Percentiles rank a stretch among this genome's conserved stretches.
These are phyloP conservation scores for Aaosphaeria pasadenensis DNA, from an alignment of 2,329 filamentous ascomycete species.

Conservation along the genomic window DNA sequence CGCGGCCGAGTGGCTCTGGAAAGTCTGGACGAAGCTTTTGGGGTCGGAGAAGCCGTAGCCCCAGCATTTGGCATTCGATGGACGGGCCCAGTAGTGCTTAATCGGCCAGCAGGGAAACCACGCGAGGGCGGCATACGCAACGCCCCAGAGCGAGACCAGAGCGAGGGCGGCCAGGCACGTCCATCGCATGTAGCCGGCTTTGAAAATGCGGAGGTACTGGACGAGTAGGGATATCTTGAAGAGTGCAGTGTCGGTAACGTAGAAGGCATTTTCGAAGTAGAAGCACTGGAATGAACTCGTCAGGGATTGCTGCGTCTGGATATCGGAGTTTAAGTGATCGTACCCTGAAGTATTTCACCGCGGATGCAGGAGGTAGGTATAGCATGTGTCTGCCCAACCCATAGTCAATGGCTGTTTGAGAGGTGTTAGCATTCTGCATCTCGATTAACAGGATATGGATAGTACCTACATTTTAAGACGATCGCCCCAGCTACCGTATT, in stretches of 20 bases:
- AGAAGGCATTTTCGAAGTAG: constrained; percentile 26
- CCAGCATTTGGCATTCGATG: constrained; percentile 20
- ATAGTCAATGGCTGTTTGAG: constrained; percentile 19
- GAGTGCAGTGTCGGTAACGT: constrained; percentile 26
- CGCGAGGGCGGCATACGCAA: constrained; percentile 22
- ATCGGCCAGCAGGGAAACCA: constrained; percentile 33
- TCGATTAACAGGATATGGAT: not conserved
- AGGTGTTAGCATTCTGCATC: not conserved
- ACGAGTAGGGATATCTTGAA: constrained; percentile 36
- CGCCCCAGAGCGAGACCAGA: constrained; percentile 27
- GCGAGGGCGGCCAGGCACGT: constrained; percentile 20
- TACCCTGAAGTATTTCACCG: constrained; percentile 16
- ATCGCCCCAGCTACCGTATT: constrained; percentile 23
- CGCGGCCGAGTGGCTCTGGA: constrained; percentile 22
- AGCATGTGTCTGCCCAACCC: constrained; percentile 34
- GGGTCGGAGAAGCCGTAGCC: constrained; percentile 21
- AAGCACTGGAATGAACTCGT: constrained; percentile 14
- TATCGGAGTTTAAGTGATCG: not conserved
- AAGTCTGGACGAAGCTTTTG: constrained; percentile 19
- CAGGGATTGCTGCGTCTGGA: not conserved
- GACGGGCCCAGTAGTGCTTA: constrained; percentile 20
- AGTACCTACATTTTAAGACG: constrained; percentile 22
- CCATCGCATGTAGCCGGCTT: constrained; percentile 25
- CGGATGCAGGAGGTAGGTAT: constrained; percentile 12
- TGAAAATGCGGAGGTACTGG: constrained; percentile 38